Evolutionary conservation across 306 rosid species (phyloP).

Genomic region (Lablab purpureus): DNA sequence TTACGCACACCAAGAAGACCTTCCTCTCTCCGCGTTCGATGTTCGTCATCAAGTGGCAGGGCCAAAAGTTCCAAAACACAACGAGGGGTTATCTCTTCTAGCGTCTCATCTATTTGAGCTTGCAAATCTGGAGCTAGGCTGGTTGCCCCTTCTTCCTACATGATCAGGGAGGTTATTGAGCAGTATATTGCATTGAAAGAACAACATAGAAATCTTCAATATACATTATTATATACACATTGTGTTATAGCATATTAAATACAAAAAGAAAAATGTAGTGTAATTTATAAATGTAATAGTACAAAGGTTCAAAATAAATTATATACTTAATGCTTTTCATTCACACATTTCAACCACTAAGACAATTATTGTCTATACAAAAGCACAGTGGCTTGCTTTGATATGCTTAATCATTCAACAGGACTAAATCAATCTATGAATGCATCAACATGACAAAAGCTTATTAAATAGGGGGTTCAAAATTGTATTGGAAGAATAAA

Average conservation of each 20-base stretch:
- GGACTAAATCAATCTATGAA: background rate
- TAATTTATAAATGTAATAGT: background rate
- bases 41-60: slow-evolving; percentile 73
- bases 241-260: slow-evolving; percentile 2
- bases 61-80: slow-evolving; percentile 94
- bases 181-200: slow-evolving; percentile 35
- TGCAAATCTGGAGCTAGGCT: slow-evolving; percentile 93
- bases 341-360: slow-evolving; percentile 31
- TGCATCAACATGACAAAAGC: background rate
- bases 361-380: background rate
- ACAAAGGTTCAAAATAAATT: slow-evolving; percentile 19
- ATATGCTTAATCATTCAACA: slow-evolving; percentile 32
- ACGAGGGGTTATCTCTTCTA: slow-evolving; percentile 90
- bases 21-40: slow-evolving; percentile 72
- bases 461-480: slow-evolving; percentile 8
- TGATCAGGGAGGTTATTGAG: slow-evolving; percentile 33
- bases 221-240: slow-evolving; percentile 3
- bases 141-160: slow-evolving; percentile 98
- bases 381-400: background rate
- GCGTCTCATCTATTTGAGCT: slow-evolving; percentile 92
- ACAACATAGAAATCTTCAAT: slow-evolving; percentile 20
- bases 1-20: slow-evolving; percentile 93
- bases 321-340: slow-evolving; percentile 13
- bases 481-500: background rate
- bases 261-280: slow-evolving; percentile 3